Conservation (phyloP, 805 yeast genomes). For the Brettanomyces naardenensis region DNA sequence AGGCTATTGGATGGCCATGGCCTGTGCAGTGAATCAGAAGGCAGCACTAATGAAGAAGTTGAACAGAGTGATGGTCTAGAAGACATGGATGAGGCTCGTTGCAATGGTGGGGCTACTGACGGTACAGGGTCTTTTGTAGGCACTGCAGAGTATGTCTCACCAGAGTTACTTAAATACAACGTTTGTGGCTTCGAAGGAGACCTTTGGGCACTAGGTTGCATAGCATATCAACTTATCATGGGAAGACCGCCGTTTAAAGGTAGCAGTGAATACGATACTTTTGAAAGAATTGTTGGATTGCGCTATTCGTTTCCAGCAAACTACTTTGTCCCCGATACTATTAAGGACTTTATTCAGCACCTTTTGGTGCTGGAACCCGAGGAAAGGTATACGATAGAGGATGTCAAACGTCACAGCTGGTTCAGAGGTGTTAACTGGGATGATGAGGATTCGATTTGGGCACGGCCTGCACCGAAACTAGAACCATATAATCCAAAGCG, state of each 20-base stretch:
- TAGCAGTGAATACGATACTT: constrained; percentile 73
- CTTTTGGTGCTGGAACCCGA: constrained; percentile 68
- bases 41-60: neutral
- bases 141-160: constrained; percentile 94
- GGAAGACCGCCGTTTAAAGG: constrained; percentile 92
- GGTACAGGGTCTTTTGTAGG: constrained; percentile 83
- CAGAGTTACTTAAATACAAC: constrained; percentile 75
- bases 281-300: constrained; percentile 75
- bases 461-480: constrained; percentile 53
- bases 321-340: constrained; percentile 49
- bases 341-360: constrained; percentile 59
- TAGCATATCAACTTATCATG: constrained; percentile 70
- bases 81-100: constrained; percentile 6
- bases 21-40: constrained; percentile 12
- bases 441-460: constrained; percentile 64
- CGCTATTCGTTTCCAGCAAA: constrained; percentile 67
- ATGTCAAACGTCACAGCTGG: constrained; percentile 64
- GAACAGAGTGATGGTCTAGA: neutral
- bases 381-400: constrained; percentile 47
- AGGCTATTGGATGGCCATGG: neutral
- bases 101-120: constrained; percentile 14
- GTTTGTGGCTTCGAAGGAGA: constrained; percentile 79
- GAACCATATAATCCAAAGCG: constrained; percentile 50
- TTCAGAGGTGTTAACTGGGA: constrained; percentile 62
- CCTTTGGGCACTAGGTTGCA: constrained; percentile 93